A percentile compares a stretch with the other conserved stretches of the same genome.
These are phyloP conservation scores for Cystoisospora suis DNA, from an alignment of 169 alveolate genomes.

Conservation along the genomic window DNA sequence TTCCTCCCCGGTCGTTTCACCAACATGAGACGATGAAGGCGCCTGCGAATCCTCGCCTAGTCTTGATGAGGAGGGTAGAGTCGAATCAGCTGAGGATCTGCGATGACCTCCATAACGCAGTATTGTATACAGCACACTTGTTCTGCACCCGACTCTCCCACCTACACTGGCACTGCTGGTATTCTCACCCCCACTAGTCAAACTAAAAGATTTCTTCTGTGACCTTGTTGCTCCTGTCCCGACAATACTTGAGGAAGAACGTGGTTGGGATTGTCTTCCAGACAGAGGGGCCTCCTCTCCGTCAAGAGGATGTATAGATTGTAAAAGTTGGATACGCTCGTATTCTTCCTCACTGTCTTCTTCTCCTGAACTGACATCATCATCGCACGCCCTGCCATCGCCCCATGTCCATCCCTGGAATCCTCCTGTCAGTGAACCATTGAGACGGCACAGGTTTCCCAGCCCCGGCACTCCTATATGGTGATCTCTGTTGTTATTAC, in stretches of 20 bases:
- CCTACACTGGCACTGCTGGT: too few relatives aligned
- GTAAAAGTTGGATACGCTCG: not conserved
- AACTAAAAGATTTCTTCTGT: too few relatives aligned
- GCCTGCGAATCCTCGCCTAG: not conserved
- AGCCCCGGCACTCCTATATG: not conserved
- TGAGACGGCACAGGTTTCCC: too few relatives aligned
- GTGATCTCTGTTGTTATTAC: not conserved
- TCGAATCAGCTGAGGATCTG: too few relatives aligned
- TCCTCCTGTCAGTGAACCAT: too few relatives aligned
- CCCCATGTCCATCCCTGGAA: too few relatives aligned
- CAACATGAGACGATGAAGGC: too few relatives aligned
- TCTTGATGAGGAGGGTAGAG: too few relatives aligned
- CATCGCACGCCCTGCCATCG: too few relatives aligned
- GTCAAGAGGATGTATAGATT: slow-evolving; percentile 3
- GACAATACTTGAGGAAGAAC: not conserved
- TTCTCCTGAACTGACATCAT: not conserved
- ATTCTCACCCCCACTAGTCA: not conserved
- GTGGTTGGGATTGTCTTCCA: slow-evolving; percentile 12
- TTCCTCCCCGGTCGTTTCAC: too few relatives aligned
- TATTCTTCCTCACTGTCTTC: slow-evolving; percentile 20
- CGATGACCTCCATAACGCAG: too few relatives aligned
- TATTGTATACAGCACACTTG: not conserved
- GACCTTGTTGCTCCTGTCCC: not conserved
- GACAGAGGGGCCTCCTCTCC: not conserved
- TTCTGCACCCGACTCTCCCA: too few relatives aligned